A percentile compares a stretch with the other conserved stretches of the same genome.
Conservation (phyloP, 139 green algal genomes). For the Deuterostichococcus epilithicus region DNA sequence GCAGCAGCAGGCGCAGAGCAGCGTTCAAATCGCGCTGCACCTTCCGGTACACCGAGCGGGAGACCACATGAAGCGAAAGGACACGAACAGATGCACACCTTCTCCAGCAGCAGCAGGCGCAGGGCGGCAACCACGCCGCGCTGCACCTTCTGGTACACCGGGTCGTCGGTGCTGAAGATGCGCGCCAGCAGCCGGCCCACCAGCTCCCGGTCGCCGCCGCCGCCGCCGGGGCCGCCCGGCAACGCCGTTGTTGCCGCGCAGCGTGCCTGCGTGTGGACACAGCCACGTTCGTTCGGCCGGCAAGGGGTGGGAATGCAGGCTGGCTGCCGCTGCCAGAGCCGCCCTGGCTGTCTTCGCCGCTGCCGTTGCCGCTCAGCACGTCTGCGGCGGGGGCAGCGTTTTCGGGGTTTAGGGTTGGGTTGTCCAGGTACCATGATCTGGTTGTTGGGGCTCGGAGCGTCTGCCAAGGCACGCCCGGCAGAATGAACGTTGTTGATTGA, state of each 20-base stretch:
- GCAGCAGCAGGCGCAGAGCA: background rate
- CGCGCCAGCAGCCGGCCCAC: constrained; percentile 31
- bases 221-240: background rate
- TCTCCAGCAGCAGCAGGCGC: background rate
- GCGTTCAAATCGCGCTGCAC: background rate
- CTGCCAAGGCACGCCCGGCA: too few relatives aligned
- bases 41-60: constrained; percentile 51
- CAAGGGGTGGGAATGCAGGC: too few relatives aligned
- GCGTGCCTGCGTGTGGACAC: background rate
- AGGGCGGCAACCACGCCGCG: background rate
- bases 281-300: too few relatives aligned
- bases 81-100: background rate
- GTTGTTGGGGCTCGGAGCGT: too few relatives aligned
- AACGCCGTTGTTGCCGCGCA: background rate
- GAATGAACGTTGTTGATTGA: too few relatives aligned
- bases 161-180: constrained; percentile 58
- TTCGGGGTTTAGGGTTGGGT: too few relatives aligned
- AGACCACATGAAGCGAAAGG: too few relatives aligned
- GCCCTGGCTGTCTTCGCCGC: too few relatives aligned
- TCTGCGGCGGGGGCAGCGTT: too few relatives aligned
- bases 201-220: constrained; percentile 1
- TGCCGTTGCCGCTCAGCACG: too few relatives aligned
- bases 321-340: too few relatives aligned
- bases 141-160: constrained; percentile 48
- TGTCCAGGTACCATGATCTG: too few relatives aligned